Conservation (phyloP, 805 yeast species). For the Isabelozyma rhagii region DNA sequence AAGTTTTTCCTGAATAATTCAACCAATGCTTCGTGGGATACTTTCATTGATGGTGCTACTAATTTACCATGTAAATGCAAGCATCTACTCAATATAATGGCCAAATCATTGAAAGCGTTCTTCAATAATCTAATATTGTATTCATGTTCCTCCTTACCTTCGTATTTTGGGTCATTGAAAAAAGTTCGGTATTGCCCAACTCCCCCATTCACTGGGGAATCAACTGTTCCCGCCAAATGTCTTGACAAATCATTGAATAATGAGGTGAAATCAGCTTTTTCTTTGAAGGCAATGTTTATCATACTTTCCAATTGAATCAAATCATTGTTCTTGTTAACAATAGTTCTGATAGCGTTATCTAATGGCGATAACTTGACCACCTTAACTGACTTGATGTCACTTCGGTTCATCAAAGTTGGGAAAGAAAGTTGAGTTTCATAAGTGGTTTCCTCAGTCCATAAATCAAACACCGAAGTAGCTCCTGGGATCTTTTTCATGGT, state of each 20-base stretch:
- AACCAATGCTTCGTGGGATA: conserved; percentile 66
- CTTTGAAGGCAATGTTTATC: conserved; percentile 50
- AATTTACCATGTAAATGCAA: conserved; percentile 66
- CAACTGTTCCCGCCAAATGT: conserved; percentile 79
- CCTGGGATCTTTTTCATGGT: conserved; percentile 72
- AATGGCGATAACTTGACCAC: conserved; percentile 71
- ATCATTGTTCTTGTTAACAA: conserved; percentile 68
- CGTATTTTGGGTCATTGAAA: conserved; percentile 41
- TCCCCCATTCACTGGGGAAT: conserved; percentile 92
- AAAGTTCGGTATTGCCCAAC: conserved; percentile 78
- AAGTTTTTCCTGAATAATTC: conserved; percentile 67
- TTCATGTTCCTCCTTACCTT: conserved; percentile 28
- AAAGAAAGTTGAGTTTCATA: conserved; percentile 72
- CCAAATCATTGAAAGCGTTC: conserved; percentile 64
- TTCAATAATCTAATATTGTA: conserved; percentile 34
- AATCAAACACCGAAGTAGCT: conserved; percentile 62
- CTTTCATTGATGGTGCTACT: conserved; percentile 52
- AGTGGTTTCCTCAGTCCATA: conserved; percentile 87
- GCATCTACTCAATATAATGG: conserved; percentile 62
- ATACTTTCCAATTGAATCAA: conserved; percentile 64
- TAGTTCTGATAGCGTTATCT: conserved; percentile 71
- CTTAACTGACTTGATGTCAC: conserved; percentile 55
- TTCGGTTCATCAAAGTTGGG: conserved; percentile 86
- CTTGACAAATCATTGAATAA: conserved; percentile 65
- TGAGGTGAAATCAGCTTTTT: conserved; percentile 45